These are phyloP conservation scores for Nitzschia sp. DNA, from an alignment of 108 stramenopile genomes.

Conservation along the genomic window DNA sequence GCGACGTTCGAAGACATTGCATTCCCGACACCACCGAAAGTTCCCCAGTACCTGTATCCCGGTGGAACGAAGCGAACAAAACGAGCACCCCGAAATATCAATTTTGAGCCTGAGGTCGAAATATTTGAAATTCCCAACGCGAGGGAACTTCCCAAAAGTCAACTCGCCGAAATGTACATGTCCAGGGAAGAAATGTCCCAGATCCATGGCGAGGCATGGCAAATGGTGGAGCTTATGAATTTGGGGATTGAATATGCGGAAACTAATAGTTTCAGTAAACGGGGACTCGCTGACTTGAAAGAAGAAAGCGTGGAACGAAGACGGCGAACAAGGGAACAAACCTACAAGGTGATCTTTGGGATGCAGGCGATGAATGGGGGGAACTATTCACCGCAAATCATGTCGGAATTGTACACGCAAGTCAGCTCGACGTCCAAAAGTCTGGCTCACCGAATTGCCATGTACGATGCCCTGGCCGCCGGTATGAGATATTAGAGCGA, in stretches of 20 bases:
- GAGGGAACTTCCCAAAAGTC: not conserved
- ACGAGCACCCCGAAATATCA: slow-evolving; percentile 1
- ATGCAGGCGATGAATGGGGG: slow-evolving; percentile 12
- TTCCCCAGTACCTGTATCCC: not conserved
- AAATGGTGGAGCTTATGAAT: slow-evolving; percentile 37
- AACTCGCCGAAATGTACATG: slow-evolving; percentile 16
- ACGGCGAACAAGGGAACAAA: slow-evolving; percentile 21
- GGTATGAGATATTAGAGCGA: too few relatives aligned
- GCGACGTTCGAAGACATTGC: too few relatives aligned
- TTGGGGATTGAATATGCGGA: slow-evolving; percentile 32
- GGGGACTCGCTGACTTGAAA: slow-evolving; percentile 30
- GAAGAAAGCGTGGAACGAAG: slow-evolving; percentile 34
- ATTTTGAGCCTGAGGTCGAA: slow-evolving; percentile 8
- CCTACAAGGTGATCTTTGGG: slow-evolving; percentile 40
- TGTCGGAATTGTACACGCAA: slow-evolving; percentile 8
- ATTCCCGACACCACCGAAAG: not conserved
- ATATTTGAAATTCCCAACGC: slow-evolving; percentile 20
- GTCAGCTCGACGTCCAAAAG: not conserved
- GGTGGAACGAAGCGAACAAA: not conserved
- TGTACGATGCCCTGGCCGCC: slow-evolving; percentile 18
- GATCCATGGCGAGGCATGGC: slow-evolving; percentile 34
- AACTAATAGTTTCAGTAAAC: slow-evolving; percentile 30
- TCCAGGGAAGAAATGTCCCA: slow-evolving; percentile 28
- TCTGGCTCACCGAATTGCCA: slow-evolving; percentile 1
- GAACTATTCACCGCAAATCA: slow-evolving; percentile 13